phyloP scores from a whole-genome alignment of 345 rosid genomes.

The Nephelium lappaceum region DNA sequence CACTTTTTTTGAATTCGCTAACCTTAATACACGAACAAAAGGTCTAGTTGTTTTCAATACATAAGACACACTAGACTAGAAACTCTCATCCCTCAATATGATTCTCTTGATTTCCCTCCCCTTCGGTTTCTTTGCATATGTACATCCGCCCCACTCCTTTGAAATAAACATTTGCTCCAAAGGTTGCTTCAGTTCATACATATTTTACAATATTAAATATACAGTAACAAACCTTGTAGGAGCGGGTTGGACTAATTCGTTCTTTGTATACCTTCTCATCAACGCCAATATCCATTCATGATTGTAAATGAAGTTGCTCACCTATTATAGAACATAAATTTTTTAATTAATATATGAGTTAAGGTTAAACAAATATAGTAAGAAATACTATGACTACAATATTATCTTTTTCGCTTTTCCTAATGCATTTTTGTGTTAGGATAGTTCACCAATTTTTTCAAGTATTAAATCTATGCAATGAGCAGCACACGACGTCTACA shows the following conservation, averaged over 20 bases:
- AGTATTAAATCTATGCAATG: too few species aligned
- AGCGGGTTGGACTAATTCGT: neutral
- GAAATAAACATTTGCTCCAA: neutral
- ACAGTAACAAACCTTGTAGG: neutral
- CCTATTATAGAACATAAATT: too few species aligned
- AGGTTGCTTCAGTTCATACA: neutral
- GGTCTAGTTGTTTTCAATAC: too few species aligned
- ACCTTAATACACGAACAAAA: too few species aligned
- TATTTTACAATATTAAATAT: neutral
- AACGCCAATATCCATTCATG: neutral
- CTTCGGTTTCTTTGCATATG: too few species aligned
- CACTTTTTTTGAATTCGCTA: neutral
- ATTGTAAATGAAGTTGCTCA: neutral
- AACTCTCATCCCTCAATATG: too few species aligned
- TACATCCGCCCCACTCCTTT: neutral
- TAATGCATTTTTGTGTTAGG: neutral
- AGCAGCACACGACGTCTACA: neutral
- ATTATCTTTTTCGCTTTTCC: neutral
- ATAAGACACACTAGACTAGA: too few species aligned
- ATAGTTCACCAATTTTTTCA: neutral
- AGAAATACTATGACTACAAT: too few species aligned
- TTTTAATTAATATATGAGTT: too few species aligned
- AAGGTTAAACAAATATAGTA: too few species aligned
- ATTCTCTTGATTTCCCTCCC: too few species aligned
- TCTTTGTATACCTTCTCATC: neutral